phyloP scores from a whole-genome alignment of 73 alveolate species.

The Tetrahymena elliotti region DNA sequence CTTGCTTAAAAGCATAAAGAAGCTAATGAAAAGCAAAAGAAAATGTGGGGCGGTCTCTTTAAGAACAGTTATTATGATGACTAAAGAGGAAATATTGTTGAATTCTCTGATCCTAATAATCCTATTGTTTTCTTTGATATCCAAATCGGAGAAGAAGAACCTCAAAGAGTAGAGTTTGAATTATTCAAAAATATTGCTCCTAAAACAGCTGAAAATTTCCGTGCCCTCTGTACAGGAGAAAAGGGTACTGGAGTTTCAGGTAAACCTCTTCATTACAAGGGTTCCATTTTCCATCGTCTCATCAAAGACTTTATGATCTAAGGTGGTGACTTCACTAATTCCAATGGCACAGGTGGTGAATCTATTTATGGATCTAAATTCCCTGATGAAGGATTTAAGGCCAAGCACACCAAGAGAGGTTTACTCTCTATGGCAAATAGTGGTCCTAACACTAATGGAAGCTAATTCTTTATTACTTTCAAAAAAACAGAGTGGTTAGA shows the following conservation, averaged over 20 bases:
- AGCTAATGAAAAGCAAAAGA: conserved; percentile 46
- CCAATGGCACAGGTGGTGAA: conserved; percentile 86
- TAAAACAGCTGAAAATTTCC: conserved; percentile 93
- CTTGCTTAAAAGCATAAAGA: conserved; percentile 47
- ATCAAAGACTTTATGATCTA: conserved; percentile 73
- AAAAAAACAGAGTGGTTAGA: conserved; percentile 81
- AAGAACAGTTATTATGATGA: conserved; percentile 72
- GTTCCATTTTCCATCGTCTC: conserved; percentile 75
- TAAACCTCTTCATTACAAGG: conserved; percentile 67
- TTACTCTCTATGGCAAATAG: conserved; percentile 88
- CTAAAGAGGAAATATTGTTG: conserved; percentile 45
- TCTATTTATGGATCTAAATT: conserved; percentile 83
- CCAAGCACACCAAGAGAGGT: conserved; percentile 79
- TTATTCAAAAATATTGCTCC: conserved; percentile 85
- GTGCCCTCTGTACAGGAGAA: conserved; percentile 98
- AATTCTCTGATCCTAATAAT: conserved; percentile 52
- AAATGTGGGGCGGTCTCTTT: conserved; percentile 62
- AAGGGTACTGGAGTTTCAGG: conserved; percentile 58
- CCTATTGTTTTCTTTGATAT: conserved; percentile 83
- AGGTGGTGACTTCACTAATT: conserved; percentile 89
- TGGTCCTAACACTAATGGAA: conserved; percentile 88
- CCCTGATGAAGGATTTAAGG: conserved; percentile 79
- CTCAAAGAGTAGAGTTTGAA: conserved; percentile 83
- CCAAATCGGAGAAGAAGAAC: conserved; percentile 67
- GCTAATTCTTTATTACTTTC: conserved; percentile 85